Evolutionary conservation across 768 basidiomycete genomes (phyloP), one percentile per base, ranked within the genome.

Genomic region (Termitomyces sp.): DNA sequence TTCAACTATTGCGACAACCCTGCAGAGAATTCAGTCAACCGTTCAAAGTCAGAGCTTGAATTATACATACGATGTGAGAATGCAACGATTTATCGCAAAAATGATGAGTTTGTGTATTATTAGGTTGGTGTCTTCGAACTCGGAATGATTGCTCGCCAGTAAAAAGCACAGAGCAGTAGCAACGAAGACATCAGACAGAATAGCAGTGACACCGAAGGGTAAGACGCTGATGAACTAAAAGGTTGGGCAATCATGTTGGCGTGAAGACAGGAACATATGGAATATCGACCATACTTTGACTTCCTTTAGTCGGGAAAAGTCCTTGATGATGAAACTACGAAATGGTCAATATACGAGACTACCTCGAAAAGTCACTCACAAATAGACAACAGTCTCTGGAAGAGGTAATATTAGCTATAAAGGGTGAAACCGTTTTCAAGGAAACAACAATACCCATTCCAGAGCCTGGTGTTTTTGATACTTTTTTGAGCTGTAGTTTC

Each of bases 81-180:
- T 62, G 65, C 79, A 81, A 11, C 79, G 76, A 62, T 81, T 79
- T 43, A 81, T 78, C 3, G 78, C 76, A 57, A 74, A 79, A 22
- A 81, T 66, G 4, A 81, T 77, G 24, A 82, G 64, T 44, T 66
- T 74, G 62, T 77, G 76, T 46, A 81, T 75, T 24, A 80, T 62
- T 41, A 60, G 67, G 57, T 80, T 79, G 1, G 79, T 79, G 49
- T 74, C 72, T 20, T 67, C 62, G 51, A 76, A 75, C 8, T 72
- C 71, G 3, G 77, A 72, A 3, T 74, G 72, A 55, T 73, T 77
- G 54, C 65, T 73, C 36, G 73, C 64, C 24, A 82, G 66, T 16
- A 78, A 67, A 18, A 75, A 52, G 53, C 78, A 80, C 3, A 82
- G 68, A 6, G 74, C 71, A 3, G 58, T 63, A 10, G 79, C 75